Percentiles rank a stretch among this genome's conserved stretches.
phyloP scores from a whole-genome alignment of 768 basidiomycete genomes.

The Sporobolomyces phaffii region DNA sequence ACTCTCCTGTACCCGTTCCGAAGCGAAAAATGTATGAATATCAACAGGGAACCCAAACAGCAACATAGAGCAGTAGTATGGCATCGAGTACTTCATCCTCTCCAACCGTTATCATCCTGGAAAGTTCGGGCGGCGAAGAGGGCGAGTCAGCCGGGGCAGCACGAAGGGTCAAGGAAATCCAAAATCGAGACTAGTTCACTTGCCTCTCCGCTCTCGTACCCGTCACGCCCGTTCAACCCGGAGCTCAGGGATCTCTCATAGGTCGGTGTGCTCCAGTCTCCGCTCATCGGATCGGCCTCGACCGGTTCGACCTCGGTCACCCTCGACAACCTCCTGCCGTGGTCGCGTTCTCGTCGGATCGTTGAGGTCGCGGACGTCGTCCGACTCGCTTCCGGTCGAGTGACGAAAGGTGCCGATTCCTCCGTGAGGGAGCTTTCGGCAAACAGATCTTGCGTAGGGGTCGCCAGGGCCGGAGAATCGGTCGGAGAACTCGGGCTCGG shows the following conservation, averaged over 20 bases:
- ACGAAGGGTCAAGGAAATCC: background rate
- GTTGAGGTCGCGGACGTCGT: background rate
- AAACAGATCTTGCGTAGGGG: background rate
- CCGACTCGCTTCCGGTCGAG: background rate
- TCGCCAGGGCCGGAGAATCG: background rate
- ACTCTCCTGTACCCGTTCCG: too few species aligned
- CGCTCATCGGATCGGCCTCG: slow-evolving; percentile 31
- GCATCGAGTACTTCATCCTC: too few species aligned
- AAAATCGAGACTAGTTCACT: background rate
- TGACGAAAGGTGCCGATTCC: slow-evolving; percentile 5
- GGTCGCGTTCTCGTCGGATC: background rate
- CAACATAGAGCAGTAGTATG: too few species aligned
- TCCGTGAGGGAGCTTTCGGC: slow-evolving; percentile 8
- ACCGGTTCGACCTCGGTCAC: slow-evolving; percentile 21
- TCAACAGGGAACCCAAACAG: too few species aligned
- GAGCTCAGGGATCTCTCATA: slow-evolving; percentile 15
- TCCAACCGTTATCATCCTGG: slow-evolving; percentile 13
- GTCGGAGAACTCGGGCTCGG: background rate
- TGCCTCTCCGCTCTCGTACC: slow-evolving; percentile 28
- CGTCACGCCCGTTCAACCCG: slow-evolving; percentile 21
- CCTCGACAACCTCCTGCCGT: background rate
- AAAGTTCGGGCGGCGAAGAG: too few species aligned
- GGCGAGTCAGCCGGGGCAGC: background rate
- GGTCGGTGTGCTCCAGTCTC: slow-evolving; percentile 30
- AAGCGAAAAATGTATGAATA: background rate